Evolutionary conservation across 768 basidiomycete genomes (phyloP).

Genomic region (button mushroom (Agaricus bisporus)): DNA sequence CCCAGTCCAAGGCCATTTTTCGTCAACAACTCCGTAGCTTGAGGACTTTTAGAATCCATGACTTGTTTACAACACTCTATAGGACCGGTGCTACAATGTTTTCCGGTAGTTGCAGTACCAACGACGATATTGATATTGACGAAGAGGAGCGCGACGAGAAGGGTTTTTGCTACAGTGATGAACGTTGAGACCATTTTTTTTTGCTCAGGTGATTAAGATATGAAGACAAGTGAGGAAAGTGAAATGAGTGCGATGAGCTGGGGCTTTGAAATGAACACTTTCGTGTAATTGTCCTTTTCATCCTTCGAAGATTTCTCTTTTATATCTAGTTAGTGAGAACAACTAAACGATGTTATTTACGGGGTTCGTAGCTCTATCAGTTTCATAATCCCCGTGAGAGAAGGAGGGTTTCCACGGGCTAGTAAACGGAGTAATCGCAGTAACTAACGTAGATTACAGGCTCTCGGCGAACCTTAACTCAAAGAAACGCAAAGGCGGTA

Average conservation of each 20-base stretch:
- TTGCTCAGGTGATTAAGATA: not conserved
- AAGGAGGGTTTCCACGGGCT: no score
- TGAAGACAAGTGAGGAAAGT: not conserved
- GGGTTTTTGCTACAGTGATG: not conserved
- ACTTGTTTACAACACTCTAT: not conserved
- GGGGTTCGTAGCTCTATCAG: no score
- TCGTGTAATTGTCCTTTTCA: not conserved
- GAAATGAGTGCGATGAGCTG: not conserved
- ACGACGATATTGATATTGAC: not conserved
- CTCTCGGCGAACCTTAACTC: no score
- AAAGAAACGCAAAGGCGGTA: no score
- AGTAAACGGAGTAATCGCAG: no score
- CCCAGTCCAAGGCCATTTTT: not conserved
- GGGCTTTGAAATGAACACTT: no score
- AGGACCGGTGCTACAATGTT: not conserved
- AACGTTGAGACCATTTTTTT: slow-evolving; percentile 2
- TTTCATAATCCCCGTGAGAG: no score
- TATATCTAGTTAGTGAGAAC: no score
- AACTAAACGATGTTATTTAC: no score
- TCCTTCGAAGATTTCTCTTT: no score
- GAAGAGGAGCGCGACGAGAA: not conserved
- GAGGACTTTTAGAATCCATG: not conserved
- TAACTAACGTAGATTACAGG: no score
- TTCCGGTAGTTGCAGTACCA: no score
- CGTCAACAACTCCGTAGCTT: not conserved